Base-by-base conservation (phyloP, 2,329 filamentous ascomycete species). In the Neonectria sp. region DNA sequence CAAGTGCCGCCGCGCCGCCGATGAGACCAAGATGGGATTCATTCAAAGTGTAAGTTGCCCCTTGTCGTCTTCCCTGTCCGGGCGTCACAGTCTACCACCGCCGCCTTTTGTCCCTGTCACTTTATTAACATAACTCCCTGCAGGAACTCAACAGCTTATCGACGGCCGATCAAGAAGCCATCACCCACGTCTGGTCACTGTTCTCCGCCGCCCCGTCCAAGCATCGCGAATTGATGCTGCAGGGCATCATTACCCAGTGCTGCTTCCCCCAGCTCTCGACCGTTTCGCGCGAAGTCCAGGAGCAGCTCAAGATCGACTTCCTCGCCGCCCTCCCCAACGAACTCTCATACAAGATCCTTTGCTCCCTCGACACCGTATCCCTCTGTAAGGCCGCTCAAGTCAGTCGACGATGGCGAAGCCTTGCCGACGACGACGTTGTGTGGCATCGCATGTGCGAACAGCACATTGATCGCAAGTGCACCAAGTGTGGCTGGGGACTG, bases 391-490 rank as follows among this genome's bases (percentile, higher is more conserved):
- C 96, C 1, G 94, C 96, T 0, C 95, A 98, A 80, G 96, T 99
- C 62, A 98, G 94, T 79, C 90, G 91, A 65, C 88, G 92, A 74
- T 99, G 96, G 96, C 89, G 94, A 69, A 89, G 89, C 64, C 84
- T 99, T 46, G 95, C 96, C n/a, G 96, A 98, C 75, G 95, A 98
- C 77, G 95, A 99, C 79, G 93, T 97, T 9, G 95, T 99, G 4
- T 99, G 96, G 96, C 82, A 98, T 78, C 93, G 92, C 71, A 98
- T 98, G 95, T 99, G 96, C 79, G 95, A 97, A 80, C 95, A 98
- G 78, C 95, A 97, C 80, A 97, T 98, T 74, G 94, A 97, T 79
- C 87, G 94, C 68, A 97, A 97, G 79, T 98, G 95, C 80, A 95
- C 91, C 67, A 97, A 96, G 78, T 99, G 96, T 78, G 95, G 96